Evolutionary conservation across 1,284 basidiomycete species (phyloP).

Genomic region (Phellinidium pouzarii): DNA sequence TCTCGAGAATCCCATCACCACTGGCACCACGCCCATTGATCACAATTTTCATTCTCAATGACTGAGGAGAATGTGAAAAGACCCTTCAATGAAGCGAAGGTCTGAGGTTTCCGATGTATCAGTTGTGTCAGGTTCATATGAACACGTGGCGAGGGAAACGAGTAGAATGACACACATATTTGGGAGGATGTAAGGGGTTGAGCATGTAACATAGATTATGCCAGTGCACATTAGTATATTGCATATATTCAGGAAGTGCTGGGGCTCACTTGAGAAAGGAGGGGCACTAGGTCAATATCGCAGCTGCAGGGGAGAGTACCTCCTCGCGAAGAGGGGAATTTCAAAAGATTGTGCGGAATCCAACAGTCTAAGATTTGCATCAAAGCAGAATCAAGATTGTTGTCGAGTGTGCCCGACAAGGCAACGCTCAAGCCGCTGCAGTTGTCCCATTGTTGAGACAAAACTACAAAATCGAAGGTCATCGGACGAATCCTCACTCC

Average conservation of each 20-base stretch:
- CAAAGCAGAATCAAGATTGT: background rate
- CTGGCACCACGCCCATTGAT: too few relatives aligned
- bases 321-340: background rate
- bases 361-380: background rate
- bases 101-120: too few relatives aligned
- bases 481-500: background rate
- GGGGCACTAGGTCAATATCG: background rate
- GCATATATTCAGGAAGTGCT: background rate
- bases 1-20: too few relatives aligned
- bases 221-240: background rate
- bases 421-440: background rate
- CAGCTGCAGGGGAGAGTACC: background rate
- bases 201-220: background rate
- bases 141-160: too few relatives aligned
- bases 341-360: background rate
- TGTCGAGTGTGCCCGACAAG: background rate
- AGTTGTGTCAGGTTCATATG: too few relatives aligned
- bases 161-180: too few relatives aligned
- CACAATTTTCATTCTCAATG: too few relatives aligned
- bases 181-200: background rate
- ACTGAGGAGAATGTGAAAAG: too few relatives aligned
- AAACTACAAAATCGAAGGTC: background rate
- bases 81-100: too few relatives aligned
- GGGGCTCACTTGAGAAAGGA: background rate
- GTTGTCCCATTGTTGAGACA: background rate